Percentiles rank a stretch among this genome's conserved stretches.
Conservation (phyloP, 2,329 filamentous ascomycete genomes). For the Scytalidium sp. region DNA sequence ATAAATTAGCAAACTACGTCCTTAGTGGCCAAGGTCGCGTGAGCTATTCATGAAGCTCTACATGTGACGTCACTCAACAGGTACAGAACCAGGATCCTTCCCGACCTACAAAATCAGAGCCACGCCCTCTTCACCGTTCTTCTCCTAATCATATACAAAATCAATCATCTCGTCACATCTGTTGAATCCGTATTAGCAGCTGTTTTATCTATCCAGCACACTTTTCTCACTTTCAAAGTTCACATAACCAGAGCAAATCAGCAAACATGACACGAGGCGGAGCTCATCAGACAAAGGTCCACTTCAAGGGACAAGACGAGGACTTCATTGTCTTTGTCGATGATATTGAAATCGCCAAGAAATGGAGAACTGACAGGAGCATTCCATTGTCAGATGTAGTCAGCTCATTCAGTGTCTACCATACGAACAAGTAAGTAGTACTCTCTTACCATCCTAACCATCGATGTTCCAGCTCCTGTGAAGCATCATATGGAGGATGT, state of each 20-base stretch:
- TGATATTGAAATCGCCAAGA: slow-evolving; percentile 59
- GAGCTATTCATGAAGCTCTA: slow-evolving; percentile 19
- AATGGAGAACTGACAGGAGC: slow-evolving; percentile 79
- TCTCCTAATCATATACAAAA: slow-evolving; percentile 1
- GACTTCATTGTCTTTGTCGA: slow-evolving; percentile 69
- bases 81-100: not conserved
- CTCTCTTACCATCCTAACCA: no score
- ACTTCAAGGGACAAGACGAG: slow-evolving; percentile 66
- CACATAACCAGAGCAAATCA: slow-evolving; percentile 2
- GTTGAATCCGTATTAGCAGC: not conserved
- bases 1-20: not conserved
- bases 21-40: not conserved
- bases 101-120: slow-evolving; percentile 26
- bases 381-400: slow-evolving; percentile 83
- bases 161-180: slow-evolving; percentile 4
- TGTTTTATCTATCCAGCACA: no score
- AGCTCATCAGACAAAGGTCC: slow-evolving; percentile 57
- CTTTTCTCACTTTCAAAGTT: not conserved
- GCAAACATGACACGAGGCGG: slow-evolving; percentile 53
- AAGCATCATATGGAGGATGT: no score
- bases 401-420: slow-evolving; percentile 83
- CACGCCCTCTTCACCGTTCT: slow-evolving; percentile 1
- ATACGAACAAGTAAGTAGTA: slow-evolving; percentile 79
- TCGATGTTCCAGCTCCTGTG: not conserved
- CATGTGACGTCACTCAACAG: slow-evolving; percentile 7